Evolutionary conservation across 495 filamentous ascomycete genomes (phyloP), one percentile per base, ranked within the genome.

Genomic region (Hypoxylon subgilvum): DNA sequence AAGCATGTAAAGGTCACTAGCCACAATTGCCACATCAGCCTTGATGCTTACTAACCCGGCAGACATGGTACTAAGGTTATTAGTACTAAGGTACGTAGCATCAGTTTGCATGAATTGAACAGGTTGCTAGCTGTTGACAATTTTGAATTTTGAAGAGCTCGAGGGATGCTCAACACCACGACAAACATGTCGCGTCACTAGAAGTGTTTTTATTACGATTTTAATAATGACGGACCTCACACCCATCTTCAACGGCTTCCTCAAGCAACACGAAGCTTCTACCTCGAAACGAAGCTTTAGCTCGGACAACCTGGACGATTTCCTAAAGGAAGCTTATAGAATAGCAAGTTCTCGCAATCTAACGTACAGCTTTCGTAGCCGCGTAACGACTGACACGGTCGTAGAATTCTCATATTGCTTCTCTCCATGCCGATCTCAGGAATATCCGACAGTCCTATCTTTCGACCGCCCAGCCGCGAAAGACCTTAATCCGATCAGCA

Each of bases 261-360:
- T 96, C 2, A 79, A 80, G 50, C 70, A 76, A 51, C 83, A 83
- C 50, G 74, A 82, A 63, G 74, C 78, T 16, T 73, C 71, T 10
- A 76, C 77, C 4, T 72, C 78, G 9, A 67, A 69, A 30, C 69
- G 66, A 18, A 64, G 71, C 22, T 79, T 83, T 55, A 78, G 74
- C 27, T 42, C 71, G 4, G 71, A 82, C 28, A 75, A 73, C 31
- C 76, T 89, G 43, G 91, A 97, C 69, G 89, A 90, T 74, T 98
- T 97, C 70, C 80, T 98, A 25, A 92, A 94, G 73, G 95, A 97
- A 77, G 94, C 94, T 40, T 91, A 96, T 74, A 83, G 86, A 73
- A 98, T 98, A 65, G 94, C 95, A 74, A 67, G 85, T 53, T 54
- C 32, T 41, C 55, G 18, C 46, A 21, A 17, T 34, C 41, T 18